phyloP scores from a whole-genome alignment of 495 filamentous ascomycete genomes.

The Penicillium chermesinum region DNA sequence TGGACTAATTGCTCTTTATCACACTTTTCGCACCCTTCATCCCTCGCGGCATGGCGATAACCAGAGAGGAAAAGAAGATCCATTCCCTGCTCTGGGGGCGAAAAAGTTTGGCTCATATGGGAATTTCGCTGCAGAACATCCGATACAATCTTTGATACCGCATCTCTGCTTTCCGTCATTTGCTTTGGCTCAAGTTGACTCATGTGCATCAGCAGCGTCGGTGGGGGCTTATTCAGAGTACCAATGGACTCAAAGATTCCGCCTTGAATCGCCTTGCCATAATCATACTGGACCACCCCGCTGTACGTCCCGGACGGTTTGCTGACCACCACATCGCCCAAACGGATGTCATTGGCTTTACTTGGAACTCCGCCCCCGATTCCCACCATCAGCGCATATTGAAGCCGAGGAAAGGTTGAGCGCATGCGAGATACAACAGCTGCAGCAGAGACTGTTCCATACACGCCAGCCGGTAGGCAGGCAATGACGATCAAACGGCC shows the following conservation, averaged over 20 bases:
- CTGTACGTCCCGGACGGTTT: slow-evolving; percentile 17
- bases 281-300: slow-evolving; percentile 34
- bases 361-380: slow-evolving; percentile 32
- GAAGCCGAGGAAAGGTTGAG: slow-evolving; percentile 17
- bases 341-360: slow-evolving; percentile 20
- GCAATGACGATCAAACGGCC: slow-evolving; percentile 32
- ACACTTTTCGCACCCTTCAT: slow-evolving; percentile 11
- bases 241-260: slow-evolving; percentile 29
- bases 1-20: slow-evolving; percentile 4
- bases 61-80: slow-evolving; percentile 21
- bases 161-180: slow-evolving; percentile 9
- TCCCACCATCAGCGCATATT: slow-evolving; percentile 30
- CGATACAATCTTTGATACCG: neutral
- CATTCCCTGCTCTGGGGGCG: slow-evolving; percentile 15
- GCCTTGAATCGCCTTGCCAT: slow-evolving; percentile 29
- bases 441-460: slow-evolving; percentile 26
- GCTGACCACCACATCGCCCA: slow-evolving; percentile 37
- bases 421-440: slow-evolving; percentile 19
- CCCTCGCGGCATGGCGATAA: slow-evolving; percentile 18
- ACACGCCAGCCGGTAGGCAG: slow-evolving; percentile 21
- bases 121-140: neutral
- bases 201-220: slow-evolving; percentile 21
- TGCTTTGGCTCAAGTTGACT: neutral
- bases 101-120: slow-evolving; percentile 21
- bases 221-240: slow-evolving; percentile 28